A percentile compares a stretch with the other conserved stretches of the same genome.
These are phyloP conservation scores for Mortierella hygrophila DNA, from an alignment of 192 early-diverging fungal genomes.

Conservation along the genomic window DNA sequence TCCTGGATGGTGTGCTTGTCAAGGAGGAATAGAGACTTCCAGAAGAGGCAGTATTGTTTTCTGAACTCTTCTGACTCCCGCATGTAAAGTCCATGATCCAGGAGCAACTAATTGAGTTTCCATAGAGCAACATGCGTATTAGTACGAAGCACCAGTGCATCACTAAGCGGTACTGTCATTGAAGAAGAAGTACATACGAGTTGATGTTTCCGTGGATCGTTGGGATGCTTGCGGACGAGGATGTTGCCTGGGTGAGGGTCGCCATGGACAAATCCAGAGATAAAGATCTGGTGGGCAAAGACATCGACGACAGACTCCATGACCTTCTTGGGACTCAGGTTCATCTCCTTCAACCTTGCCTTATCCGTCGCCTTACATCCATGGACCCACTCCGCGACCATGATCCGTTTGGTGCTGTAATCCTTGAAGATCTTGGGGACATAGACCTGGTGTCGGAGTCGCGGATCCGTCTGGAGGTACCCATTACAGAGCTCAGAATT, in stretches of 20 bases:
- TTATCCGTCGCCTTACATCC: constrained; percentile 79
- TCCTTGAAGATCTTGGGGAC: constrained; percentile 85
- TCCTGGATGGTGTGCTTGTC: constrained; percentile 72
- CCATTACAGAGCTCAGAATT: constrained; percentile 79
- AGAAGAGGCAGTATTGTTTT: constrained; percentile 85
- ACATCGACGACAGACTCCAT: constrained; percentile 83
- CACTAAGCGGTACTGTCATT: background rate
- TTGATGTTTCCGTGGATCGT: constrained; percentile 53
- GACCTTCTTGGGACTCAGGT: constrained; percentile 55
- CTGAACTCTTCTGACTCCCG: constrained; percentile 77
- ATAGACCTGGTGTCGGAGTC: constrained; percentile 69
- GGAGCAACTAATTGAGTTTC: constrained; percentile 66
- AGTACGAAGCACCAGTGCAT: background rate
- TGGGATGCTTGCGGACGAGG: constrained; percentile 78
- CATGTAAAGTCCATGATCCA: constrained; percentile 96
- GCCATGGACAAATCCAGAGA: constrained; percentile 89
- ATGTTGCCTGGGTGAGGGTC: constrained; percentile 92
- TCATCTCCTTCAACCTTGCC: constrained; percentile 57
- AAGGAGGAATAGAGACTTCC: constrained; percentile 84
- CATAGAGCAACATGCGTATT: background rate
- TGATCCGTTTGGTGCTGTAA: constrained; percentile 73
- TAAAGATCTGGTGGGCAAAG: constrained; percentile 91
- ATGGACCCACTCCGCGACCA: constrained; percentile 93
- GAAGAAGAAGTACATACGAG: constrained; percentile 38
- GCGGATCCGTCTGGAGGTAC: constrained; percentile 61